Evolutionary conservation across 1,284 basidiomycete species (phyloP), one percentile per base, ranked within the genome.

Genomic region (Boletus semigastroideus): DNA sequence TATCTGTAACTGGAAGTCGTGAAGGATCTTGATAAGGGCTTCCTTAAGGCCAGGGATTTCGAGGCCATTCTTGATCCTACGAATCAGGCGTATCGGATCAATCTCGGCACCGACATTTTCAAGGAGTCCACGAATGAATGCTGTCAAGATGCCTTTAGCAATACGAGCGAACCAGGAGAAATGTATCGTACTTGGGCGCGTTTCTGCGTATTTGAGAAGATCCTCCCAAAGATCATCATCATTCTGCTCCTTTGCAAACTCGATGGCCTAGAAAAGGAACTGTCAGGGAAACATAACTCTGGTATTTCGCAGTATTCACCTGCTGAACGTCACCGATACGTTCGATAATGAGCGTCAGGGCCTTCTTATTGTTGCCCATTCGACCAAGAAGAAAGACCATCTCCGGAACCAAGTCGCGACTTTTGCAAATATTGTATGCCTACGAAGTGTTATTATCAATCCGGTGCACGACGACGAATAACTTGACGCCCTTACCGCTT

Each of bases 171-270:
- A 12, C 1, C 3, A 20, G 34, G 3, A 17, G 5, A 13, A n/a
- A 45, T 4, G 14, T 22, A 31, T 68, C 79, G 48, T 53, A 92
- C 90, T 73, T 38, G 96, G 97, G 53, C 92, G 78, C 16, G 92
- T 94, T 70, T 98, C 96, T 0, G 96, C 96, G 65, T 99, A 98
- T 54, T 80, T 84, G 19, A 99, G 75, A 12, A 99, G 78, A 67
- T 98, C 94, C 64, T 98, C 96, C 97, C 97, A 99, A 0, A 99
- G 82, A 68, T 99, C 97, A 58, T 94, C 87, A 61, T 99, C 97
- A 53, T 89, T 90, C 69, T 98, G 96, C 68, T 98, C 95, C 65
- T 96, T 96, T 0, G 95, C 96, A 66, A 99, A 99, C 55, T 98
- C 95, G 62, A 99, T 98, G 1, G 96, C 95, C 90, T 93, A 56